Base-by-base conservation (phyloP, 2,329 filamentous ascomycete species). In the Bipolaris zeicola region DNA sequence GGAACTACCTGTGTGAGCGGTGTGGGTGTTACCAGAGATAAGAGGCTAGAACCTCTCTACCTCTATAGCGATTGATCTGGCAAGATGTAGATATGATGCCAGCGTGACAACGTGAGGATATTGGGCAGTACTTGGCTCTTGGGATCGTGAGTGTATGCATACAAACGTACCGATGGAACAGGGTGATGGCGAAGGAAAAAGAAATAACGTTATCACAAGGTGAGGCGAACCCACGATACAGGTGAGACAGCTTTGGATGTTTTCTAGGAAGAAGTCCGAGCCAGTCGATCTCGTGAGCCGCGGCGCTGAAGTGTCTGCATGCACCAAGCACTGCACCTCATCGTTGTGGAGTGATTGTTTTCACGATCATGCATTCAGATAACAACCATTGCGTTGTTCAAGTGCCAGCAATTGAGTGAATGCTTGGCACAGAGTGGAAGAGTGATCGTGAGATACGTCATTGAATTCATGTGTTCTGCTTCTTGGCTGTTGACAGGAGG, bases 301-400 rank as follows among this genome's bases (percentile, higher is more conserved):
- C 7, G 14, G 39, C 13, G 20, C 22, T n/a, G 14, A 42, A 24
- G 24, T 3, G 13, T 11, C 13, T 6, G 7, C 20, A 24, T 42
- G 13, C 14, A n/a, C 22, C 13, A 42, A 26, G 22, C 22, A 18
- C 39, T 42, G 14, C 39, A 14, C 24, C n/a, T 4, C 13, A 42
- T 22, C 24, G 24, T 24, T 26, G 39, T 14, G 24, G 24, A 16
- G 24, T 6, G 14, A 7, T 14, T 16, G 22, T 26, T 42, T 42
- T 42, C 5, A 14, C 6, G 3, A 26, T 20, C 39, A 6, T 42
- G 39, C 39, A 71, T 33, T 47, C 26, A 26, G 26, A 26, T 7
- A 8, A 8, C 6, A 8, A 6, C 7, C 22, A 70, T 33, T 47
- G 68, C 5, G 61, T 69, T 22, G 58, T 69, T 51, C 64, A 67